Conservation (phyloP, 2,329 filamentous ascomycete species). For the Aspergillus jensenii region DNA sequence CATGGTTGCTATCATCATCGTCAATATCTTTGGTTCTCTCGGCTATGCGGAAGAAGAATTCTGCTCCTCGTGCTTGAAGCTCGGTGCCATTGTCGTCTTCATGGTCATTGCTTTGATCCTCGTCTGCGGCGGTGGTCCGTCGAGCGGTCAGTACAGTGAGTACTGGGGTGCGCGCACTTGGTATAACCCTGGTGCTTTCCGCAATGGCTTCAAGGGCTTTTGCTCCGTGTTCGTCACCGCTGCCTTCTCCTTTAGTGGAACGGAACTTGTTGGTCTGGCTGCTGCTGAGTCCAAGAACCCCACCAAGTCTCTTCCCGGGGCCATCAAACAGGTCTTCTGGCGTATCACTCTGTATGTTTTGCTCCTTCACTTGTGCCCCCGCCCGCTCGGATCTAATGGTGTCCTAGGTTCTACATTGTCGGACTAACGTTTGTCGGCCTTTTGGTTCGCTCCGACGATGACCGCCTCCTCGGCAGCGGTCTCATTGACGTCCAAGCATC, state of each 20-base stretch:
- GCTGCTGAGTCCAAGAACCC: slow-evolving; percentile 74
- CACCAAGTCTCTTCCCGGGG: slow-evolving; percentile 64
- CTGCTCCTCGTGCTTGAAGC: slow-evolving; percentile 24
- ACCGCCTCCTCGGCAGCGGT: slow-evolving; percentile 41
- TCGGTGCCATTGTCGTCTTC: slow-evolving; percentile 24
- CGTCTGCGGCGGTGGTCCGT: slow-evolving; percentile 30
- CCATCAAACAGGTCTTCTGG: slow-evolving; percentile 54
- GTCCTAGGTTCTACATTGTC: slow-evolving; percentile 46
- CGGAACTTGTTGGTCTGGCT: slow-evolving; percentile 72
- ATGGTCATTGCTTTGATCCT: slow-evolving; percentile 32
- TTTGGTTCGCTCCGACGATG: slow-evolving; percentile 43
- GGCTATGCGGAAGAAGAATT: slow-evolving; percentile 35
- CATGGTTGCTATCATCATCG: slow-evolving; percentile 49
- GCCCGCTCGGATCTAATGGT: background rate
- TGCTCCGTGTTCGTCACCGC: slow-evolving; percentile 49
- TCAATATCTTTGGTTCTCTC: slow-evolving; percentile 59
- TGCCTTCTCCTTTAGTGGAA: slow-evolving; percentile 51
- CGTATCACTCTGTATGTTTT: slow-evolving; percentile 42
- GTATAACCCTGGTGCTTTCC: slow-evolving; percentile 44
- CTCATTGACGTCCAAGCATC: slow-evolving; percentile 49
- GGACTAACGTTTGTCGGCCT: slow-evolving; percentile 48
- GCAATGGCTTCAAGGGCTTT: slow-evolving; percentile 58
- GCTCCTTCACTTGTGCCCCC: background rate
- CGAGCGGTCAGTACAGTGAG: slow-evolving; percentile 29
- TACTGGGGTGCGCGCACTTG: slow-evolving; percentile 37